phyloP scores from a whole-genome alignment of 371 early-diverging fungal species.

The Paraphysoderma sedebokerense region DNA sequence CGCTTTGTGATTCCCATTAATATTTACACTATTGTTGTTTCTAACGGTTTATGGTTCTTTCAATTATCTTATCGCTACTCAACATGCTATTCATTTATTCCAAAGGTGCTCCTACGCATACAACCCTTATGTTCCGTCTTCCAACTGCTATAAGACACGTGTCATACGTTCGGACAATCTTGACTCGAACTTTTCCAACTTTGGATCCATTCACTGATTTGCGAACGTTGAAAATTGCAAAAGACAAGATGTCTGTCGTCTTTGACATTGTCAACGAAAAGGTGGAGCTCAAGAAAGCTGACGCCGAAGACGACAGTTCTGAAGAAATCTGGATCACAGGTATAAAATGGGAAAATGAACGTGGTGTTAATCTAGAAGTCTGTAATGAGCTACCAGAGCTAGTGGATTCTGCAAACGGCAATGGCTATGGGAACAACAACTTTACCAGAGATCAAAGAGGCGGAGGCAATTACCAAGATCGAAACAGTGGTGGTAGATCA shows the following conservation, averaged over 20 bases:
- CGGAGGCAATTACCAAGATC: too few relatives aligned
- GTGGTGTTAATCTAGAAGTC: slow-evolving; percentile 40
- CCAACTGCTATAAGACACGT: slow-evolving; percentile 44
- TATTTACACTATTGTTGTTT: too few relatives aligned
- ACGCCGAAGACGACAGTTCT: too few relatives aligned
- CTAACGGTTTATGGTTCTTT: too few relatives aligned
- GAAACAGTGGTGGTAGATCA: too few relatives aligned
- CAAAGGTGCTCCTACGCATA: slow-evolving; percentile 49
- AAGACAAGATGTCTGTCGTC: slow-evolving; percentile 59
- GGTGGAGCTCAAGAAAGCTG: slow-evolving; percentile 30
- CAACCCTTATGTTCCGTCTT: slow-evolving; percentile 51
- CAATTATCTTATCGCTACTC: slow-evolving; percentile 57
- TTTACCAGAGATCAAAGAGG: too few relatives aligned
- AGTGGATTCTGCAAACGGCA: too few relatives aligned
- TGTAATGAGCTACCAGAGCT: slow-evolving; percentile 60
- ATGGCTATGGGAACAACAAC: too few relatives aligned
- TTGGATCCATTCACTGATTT: slow-evolving; percentile 43
- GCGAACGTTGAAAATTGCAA: slow-evolving; percentile 60
- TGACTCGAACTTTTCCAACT: slow-evolving; percentile 49
- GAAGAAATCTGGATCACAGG: slow-evolving; percentile 29
- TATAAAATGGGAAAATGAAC: slow-evolving; percentile 37
- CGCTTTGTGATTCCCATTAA: too few relatives aligned
- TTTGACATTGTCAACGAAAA: slow-evolving; percentile 55
- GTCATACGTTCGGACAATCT: slow-evolving; percentile 60
- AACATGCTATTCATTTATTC: slow-evolving; percentile 68